Evolutionary conservation across 495 filamentous ascomycete genomes (phyloP), one percentile per base, ranked within the genome.

Genomic region (Neurospora africana): DNA sequence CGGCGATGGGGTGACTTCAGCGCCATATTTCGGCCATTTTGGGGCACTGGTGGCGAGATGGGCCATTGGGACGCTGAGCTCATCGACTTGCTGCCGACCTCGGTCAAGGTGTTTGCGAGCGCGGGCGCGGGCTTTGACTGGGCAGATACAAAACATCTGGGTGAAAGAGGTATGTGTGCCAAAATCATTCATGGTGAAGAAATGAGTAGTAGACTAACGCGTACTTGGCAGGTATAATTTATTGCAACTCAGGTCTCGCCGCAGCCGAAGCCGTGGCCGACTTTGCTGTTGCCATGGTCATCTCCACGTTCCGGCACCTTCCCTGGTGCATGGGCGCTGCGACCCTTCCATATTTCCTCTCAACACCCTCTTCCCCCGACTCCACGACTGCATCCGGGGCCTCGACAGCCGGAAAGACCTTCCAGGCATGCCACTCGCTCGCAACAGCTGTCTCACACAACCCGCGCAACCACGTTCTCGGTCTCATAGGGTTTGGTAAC

Each of bases 1-100:
- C 82, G 79, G 38, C 83, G 84, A 75, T 94, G 90, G 85, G 91
- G 91, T 5, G 83, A 92, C 73, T 93, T 94, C 76, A 80, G 84
- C 21, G 92, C 89, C 36, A 90, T 93, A 73, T 91, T 92, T 78
- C 85, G 91, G 23, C 91, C 91, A 1, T 93, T 91, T 77, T 93
- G 91, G 91, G 91, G 91, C 69, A 92, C 88, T 0, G 91, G 91
- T 9, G 89, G 89, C 13, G 91, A 93, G 81, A 92, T 93, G 91
- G 90, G 90, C 17, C 81, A 83, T 68, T 94, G 92, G 92, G 91
- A 93, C 76, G 81, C 82, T 39, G 91, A 93, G 77, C 79, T 93
- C 58, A 89, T 93, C 40, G 78, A 82, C 5, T 76, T 92, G 39
- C 82, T 94, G 15, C 92, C 91, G 0, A 74, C 82, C 33, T 86